Conservation (phyloP, 1,284 basidiomycete species). For the Trametes hirsuta region DNA sequence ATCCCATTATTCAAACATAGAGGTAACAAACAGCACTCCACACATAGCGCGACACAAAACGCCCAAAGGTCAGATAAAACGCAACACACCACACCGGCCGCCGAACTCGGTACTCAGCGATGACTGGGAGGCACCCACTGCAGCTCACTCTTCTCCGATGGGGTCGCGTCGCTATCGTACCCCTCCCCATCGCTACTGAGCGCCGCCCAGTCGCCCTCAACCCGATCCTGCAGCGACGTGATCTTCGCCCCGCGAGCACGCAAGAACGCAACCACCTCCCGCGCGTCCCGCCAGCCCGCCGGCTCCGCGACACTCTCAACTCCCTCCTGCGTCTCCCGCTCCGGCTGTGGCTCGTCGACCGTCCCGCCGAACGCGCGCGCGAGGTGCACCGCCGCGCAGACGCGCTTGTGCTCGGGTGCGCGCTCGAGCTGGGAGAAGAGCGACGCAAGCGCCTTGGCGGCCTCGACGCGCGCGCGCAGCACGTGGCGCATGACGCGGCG, state of each 20-base stretch:
- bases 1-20: background rate
- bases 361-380: slow-evolving; percentile 55
- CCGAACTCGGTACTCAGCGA: background rate
- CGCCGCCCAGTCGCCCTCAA: slow-evolving; percentile 66
- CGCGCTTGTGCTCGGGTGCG: slow-evolving; percentile 46
- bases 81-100: background rate
- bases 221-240: slow-evolving; percentile 47
- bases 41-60: background rate
- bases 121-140: slow-evolving; percentile 40
- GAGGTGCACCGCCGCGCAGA: slow-evolving; percentile 64
- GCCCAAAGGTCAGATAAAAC: background rate
- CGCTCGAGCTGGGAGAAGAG: slow-evolving; percentile 72
- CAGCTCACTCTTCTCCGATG: slow-evolving; percentile 36
- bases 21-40: background rate
- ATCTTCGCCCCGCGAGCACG: slow-evolving; percentile 66
- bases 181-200: slow-evolving; percentile 65
- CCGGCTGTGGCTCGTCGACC: slow-evolving; percentile 35
- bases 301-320: slow-evolving; percentile 31
- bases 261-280: slow-evolving; percentile 68
- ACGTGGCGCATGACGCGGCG: slow-evolving; percentile 86
- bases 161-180: slow-evolving; percentile 39
- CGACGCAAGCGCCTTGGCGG: slow-evolving; percentile 69
- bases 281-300: slow-evolving; percentile 59
- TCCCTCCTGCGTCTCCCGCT: slow-evolving; percentile 31
- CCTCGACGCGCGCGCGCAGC: slow-evolving; percentile 77